Evolutionary conservation across 768 basidiomycete species (phyloP), one percentile per base, ranked within the genome.

Genomic region (Termitomyces sp.): DNA sequence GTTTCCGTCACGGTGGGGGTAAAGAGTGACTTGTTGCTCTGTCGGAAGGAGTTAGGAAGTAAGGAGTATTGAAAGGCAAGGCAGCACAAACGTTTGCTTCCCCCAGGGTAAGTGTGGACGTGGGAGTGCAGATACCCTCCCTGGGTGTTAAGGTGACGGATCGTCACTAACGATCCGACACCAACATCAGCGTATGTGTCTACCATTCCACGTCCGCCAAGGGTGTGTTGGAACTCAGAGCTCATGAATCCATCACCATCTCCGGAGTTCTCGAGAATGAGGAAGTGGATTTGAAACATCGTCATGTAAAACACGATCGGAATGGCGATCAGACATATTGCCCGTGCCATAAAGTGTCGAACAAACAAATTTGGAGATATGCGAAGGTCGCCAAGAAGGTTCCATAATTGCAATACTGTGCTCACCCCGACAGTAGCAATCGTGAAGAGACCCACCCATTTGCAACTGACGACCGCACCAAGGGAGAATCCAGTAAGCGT

Each of bases 201-300:
- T 11, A 80, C 78, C 97, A 98, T 98, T 7, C 88, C 83, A 43
- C 85, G 86, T 6, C 94, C 94, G 16, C 86, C 79, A 12, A 99
- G 77, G 0, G 95, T 98, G 67, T 98, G 96, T 72, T 98, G 95
- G 75, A 99, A 99, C 68, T 94, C 95, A 2, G 94, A 91, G 73
- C 91, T 96, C 97, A 99, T 99, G 72, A 99, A 99, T 0, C 95
- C 94, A 68, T 98, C 97, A 0, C 97, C 97, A 52, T 98, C 96
- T 32, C 97, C 97, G 2, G 91, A 89, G 70, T 88, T 89, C 65
- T 85, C 82, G 28, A 99, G 76, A 62, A 99, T 81, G 66, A 86
- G 66, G 73, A 98, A 98, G 69, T 99, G 97, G 52, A 99, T 85
- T 71, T 88, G 81, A 76, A 99, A 99, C 91, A 97, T 97, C 67